A percentile compares a stretch with the other conserved stretches of the same genome.
These are phyloP conservation scores for Aspergillus floridensis DNA, from an alignment of 2,329 filamentous ascomycete species.

Conservation along the genomic window DNA sequence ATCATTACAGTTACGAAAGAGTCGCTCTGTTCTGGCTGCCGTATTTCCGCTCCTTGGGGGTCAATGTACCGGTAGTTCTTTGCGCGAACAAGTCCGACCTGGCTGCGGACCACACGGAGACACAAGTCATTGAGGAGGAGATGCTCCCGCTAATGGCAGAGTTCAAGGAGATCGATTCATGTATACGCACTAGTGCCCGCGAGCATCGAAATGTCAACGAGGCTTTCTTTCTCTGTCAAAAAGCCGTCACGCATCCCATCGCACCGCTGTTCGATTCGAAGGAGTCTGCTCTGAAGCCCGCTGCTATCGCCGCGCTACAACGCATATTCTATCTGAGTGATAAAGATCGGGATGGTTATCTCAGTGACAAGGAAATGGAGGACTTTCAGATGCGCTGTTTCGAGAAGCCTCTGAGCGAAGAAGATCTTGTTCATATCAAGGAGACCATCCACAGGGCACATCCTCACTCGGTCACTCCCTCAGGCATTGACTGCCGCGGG, in stretches of 20 bases:
- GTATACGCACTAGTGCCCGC: constrained; percentile 88
- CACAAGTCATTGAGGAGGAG: constrained; percentile 90
- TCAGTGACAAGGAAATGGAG: constrained; percentile 86
- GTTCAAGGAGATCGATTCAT: constrained; percentile 98
- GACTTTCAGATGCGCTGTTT: constrained; percentile 92
- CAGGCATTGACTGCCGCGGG: constrained; percentile 75
- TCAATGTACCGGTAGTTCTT: constrained; percentile 94
- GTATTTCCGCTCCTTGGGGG: constrained; percentile 94
- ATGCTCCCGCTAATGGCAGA: constrained; percentile 98
- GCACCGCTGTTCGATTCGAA: constrained; percentile 96
- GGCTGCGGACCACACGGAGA: constrained; percentile 67
- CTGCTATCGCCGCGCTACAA: constrained; percentile 79
- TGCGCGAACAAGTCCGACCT: constrained; percentile 98
- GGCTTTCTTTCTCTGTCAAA: constrained; percentile 96
- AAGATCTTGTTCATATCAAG: constrained; percentile 90
- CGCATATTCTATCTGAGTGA: constrained; percentile 95
- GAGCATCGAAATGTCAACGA: constrained; percentile 94
- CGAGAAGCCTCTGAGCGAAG: constrained; percentile 74
- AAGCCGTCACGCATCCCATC: constrained; percentile 95
- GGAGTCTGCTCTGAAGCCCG: constrained; percentile 81
- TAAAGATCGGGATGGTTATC: constrained; percentile 89
- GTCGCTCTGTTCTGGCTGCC: constrained; percentile 98
- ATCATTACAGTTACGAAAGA: constrained; percentile 98
- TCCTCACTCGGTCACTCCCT: constrained; percentile 60
- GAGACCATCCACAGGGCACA: constrained; percentile 71